A percentile compares a stretch with the other conserved stretches of the same genome.
These are phyloP conservation scores for Paramecium sonneborni DNA, from an alignment of 73 alveolate genomes.

Conservation along the genomic window DNA sequence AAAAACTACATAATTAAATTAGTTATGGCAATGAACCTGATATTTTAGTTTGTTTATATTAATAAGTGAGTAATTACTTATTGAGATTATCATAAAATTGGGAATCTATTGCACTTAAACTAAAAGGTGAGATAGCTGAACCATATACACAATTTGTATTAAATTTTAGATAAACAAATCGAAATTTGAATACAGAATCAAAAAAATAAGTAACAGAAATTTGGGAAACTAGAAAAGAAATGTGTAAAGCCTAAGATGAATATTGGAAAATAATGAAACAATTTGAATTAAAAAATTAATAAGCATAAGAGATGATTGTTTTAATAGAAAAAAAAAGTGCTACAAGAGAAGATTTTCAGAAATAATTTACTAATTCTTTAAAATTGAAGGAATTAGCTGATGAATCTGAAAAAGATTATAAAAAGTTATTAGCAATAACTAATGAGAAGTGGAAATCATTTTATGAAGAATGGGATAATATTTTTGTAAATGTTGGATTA, in stretches of 20 bases:
- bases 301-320: constrained; percentile 1
- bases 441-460: constrained; percentile 22
- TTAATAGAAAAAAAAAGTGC: neutral
- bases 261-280: constrained; percentile 33
- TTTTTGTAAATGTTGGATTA: constrained; percentile 14
- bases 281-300: neutral
- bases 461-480: neutral
- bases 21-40: constrained; percentile 12
- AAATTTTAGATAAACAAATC: constrained; percentile 36
- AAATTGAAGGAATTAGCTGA: neutral
- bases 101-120: neutral
- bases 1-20: neutral
- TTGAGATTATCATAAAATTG: neutral
- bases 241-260: constrained; percentile 36
- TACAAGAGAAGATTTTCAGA: constrained; percentile 34
- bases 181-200: constrained; percentile 35
- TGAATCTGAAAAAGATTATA: constrained; percentile 49
- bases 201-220: neutral
- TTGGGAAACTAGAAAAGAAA: neutral
- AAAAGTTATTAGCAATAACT: neutral
- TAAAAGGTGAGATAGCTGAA: neutral
- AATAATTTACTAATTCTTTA: neutral
- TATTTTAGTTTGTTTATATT: neutral
- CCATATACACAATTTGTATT: constrained; percentile 19
- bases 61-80: constrained; percentile 37